These are phyloP conservation scores for Kwoniella sp. DNA, from an alignment of 768 basidiomycete species.

Conservation along the genomic window DNA sequence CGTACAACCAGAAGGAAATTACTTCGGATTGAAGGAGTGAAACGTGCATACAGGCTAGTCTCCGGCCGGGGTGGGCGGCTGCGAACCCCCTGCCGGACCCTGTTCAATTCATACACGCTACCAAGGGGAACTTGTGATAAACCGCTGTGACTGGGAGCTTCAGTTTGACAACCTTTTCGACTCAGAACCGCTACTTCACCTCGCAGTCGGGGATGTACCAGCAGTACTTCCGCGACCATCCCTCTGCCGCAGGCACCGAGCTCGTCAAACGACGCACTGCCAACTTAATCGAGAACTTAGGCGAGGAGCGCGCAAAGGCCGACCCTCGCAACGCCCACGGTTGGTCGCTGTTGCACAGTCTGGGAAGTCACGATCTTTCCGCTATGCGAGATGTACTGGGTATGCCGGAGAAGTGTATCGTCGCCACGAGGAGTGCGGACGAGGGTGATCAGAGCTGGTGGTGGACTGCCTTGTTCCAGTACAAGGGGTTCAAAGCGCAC, in stretches of 20 bases:
- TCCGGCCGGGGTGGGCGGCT: too few species aligned
- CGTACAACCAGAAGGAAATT: too few species aligned
- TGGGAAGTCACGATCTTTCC: conserved; percentile 45
- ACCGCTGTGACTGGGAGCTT: neutral
- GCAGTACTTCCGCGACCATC: conserved; percentile 35
- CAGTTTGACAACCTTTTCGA: neutral
- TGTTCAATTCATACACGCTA: too few species aligned
- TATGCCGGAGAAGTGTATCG: conserved; percentile 34
- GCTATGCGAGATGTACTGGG: conserved; percentile 49
- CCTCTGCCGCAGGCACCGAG: conserved; percentile 14
- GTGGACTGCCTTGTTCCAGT: conserved; percentile 38
- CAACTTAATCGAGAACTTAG: conserved; percentile 31
- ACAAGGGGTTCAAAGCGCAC: conserved; percentile 41
- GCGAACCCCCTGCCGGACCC: too few species aligned
- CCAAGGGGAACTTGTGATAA: neutral
- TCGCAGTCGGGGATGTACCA: conserved; percentile 38
- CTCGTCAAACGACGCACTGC: conserved; percentile 9
- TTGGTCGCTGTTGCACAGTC: conserved; percentile 39
- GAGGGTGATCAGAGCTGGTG: conserved; percentile 18
- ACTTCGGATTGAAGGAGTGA: too few species aligned
- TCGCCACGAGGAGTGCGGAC: conserved; percentile 18
- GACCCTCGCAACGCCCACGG: conserved; percentile 18
- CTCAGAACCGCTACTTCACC: conserved; percentile 42
- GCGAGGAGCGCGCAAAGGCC: conserved; percentile 9
- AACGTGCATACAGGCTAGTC: too few species aligned